These are phyloP conservation scores for Hanseniaspora lindneri DNA, from an alignment of 805 yeast genomes.

Conservation along the genomic window DNA sequence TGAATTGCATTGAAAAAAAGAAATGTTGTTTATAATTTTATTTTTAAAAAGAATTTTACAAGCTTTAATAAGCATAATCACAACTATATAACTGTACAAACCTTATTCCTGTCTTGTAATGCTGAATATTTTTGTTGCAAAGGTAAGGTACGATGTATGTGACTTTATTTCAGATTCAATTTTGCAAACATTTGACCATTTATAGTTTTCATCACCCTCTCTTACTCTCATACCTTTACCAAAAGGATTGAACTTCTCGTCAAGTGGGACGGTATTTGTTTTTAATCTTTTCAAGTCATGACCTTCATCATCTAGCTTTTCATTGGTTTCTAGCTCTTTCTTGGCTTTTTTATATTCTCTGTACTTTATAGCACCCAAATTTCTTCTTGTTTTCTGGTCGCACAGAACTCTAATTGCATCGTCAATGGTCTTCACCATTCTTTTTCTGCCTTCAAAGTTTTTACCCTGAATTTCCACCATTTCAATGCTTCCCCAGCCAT, in stretches of 20 bases:
- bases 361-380: slow-evolving; percentile 50
- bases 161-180: slow-evolving; percentile 77
- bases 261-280: slow-evolving; percentile 27
- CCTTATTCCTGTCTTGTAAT: slow-evolving; percentile 18
- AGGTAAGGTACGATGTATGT: slow-evolving; percentile 87
- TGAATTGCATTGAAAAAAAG: not conserved
- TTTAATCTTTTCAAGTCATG: slow-evolving; percentile 18
- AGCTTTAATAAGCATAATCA: too few relatives aligned
- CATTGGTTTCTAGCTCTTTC: slow-evolving; percentile 23
- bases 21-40: not conserved
- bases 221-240: slow-evolving; percentile 75
- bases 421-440: slow-evolving; percentile 67
- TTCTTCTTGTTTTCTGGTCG: slow-evolving; percentile 65
- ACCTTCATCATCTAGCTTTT: slow-evolving; percentile 17
- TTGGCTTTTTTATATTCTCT: slow-evolving; percentile 29
- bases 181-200: slow-evolving; percentile 78
- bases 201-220: slow-evolving; percentile 73
- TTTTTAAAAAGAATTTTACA: too few relatives aligned
- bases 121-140: slow-evolving; percentile 48
- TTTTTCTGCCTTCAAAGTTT: slow-evolving; percentile 81
- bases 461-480: slow-evolving; percentile 83
- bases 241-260: slow-evolving; percentile 72
- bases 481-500: slow-evolving; percentile 79
- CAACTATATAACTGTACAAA: slow-evolving; percentile 16
- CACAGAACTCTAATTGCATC: slow-evolving; percentile 70